Evolutionary conservation across 2,329 filamentous ascomycete species (phyloP), one percentile per base, ranked within the genome.

Genomic region (Arthrobotrys conoides): DNA sequence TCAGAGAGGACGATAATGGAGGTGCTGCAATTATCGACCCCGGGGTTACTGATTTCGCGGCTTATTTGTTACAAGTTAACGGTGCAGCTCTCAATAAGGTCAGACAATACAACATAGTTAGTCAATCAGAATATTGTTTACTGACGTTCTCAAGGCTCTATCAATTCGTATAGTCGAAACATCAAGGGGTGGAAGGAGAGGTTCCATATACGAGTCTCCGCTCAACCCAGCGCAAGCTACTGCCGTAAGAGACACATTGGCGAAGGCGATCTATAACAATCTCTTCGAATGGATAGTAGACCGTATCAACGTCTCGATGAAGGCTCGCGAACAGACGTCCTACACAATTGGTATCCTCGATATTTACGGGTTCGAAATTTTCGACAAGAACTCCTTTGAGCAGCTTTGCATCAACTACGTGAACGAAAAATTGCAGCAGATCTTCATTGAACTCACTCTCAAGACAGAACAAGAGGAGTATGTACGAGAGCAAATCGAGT

Each of bases 351-450:
- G 96, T 85, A 96, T 99, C 57, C 89, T 99, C 80, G 96, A 99
- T 92, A 99, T 99, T 82, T 98, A 98, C 85, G 95, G 95, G 80
- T 99, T 99, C 83, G 96, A 99, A 85, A 96, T 98, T 85, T 99
- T 99, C 83, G 95, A 96, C 79, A 98, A 97, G 88, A 99, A 99
- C 87, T 99, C 96, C 0, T 99, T 99, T 83, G 96, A 99, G 85
- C 96, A 99, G 84, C 98, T 99, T 86, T 99, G 96, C 86, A 99
- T 99, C 89, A 99, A 99, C 86, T 99, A 99, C 83, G 96, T 96
- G 85, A 99, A 99, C 85, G 96, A 99, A 86, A 99, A 99, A 86
- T 87, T 99, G 70, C 96, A 99, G 84, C 96, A 99, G 85, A 95
- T 98, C 84, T 99, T 99, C 87, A 99, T 99, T 86, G 93, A 96